phyloP scores from a whole-genome alignment of 2,329 filamentous ascomycete genomes.

The Fusarium paranaense region DNA sequence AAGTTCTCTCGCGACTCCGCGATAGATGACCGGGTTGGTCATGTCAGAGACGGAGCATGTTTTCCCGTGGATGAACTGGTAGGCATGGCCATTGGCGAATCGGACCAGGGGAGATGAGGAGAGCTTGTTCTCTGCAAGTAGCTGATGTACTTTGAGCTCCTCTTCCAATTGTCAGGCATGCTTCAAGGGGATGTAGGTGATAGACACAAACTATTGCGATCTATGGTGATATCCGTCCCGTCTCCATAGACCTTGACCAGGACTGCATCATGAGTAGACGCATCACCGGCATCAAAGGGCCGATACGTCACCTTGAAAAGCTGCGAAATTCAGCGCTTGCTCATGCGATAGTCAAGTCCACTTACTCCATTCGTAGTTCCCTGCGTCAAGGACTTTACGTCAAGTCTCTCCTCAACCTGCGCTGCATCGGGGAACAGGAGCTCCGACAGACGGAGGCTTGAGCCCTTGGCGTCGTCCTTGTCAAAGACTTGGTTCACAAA shows the following conservation, averaged over 20 bases:
- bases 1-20: slow-evolving; percentile 35
- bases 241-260: slow-evolving; percentile 40
- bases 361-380: slow-evolving; percentile 40
- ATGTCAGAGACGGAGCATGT: slow-evolving; percentile 31
- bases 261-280: slow-evolving; percentile 2
- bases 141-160: slow-evolving; percentile 35
- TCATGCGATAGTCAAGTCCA: not conserved
- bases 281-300: not conserved
- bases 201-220: slow-evolving; percentile 32
- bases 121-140: slow-evolving; percentile 29
- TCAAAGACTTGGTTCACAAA: slow-evolving; percentile 28
- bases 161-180: slow-evolving; percentile 28
- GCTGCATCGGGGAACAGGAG: slow-evolving; percentile 22
- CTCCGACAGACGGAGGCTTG: slow-evolving; percentile 16
- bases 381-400: slow-evolving; percentile 23
- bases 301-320: slow-evolving; percentile 31
- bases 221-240: slow-evolving; percentile 38
- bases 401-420: not conserved
- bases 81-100: slow-evolving; percentile 36
- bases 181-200: slow-evolving; percentile 10
- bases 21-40: slow-evolving; percentile 21
- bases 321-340: slow-evolving; percentile 18
- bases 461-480: slow-evolving; percentile 17
- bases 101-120: slow-evolving; percentile 33
- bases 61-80: slow-evolving; percentile 28